These are phyloP conservation scores for Ustilaginoidea virens DNA, from an alignment of 2,329 filamentous ascomycete species.

Conservation along the genomic window DNA sequence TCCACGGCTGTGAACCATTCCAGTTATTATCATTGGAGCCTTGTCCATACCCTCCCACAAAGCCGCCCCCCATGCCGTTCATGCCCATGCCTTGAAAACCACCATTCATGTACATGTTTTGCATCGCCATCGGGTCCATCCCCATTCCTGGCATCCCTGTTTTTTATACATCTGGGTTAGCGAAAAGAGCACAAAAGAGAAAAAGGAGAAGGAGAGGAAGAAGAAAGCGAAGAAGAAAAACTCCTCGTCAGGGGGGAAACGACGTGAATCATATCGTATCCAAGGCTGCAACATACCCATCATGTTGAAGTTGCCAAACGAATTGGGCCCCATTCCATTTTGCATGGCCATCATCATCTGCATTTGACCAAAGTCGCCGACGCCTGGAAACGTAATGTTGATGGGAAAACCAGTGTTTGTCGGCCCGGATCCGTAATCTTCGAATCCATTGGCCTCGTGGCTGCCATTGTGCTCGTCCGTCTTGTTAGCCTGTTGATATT, in stretches of 20 bases:
- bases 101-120: slow-evolving; percentile 67
- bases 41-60: slow-evolving; percentile 44
- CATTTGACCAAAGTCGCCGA: slow-evolving; percentile 60
- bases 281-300: slow-evolving; percentile 95
- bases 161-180: neutral
- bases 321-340: slow-evolving; percentile 43
- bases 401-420: slow-evolving; percentile 35
- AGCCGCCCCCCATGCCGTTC: slow-evolving; percentile 57
- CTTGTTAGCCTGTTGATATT: slow-evolving; percentile 5
- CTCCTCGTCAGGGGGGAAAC: neutral
- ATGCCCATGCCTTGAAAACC: slow-evolving; percentile 66
- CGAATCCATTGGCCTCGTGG: slow-evolving; percentile 13
- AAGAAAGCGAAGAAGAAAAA: neutral
- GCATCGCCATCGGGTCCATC: slow-evolving; percentile 69
- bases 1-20: slow-evolving; percentile 71
- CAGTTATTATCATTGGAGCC: slow-evolving; percentile 67
- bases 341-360: slow-evolving; percentile 69
- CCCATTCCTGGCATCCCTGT: slow-evolving; percentile 66
- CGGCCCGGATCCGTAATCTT: slow-evolving; percentile 19
- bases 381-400: slow-evolving; percentile 41
- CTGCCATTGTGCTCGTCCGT: slow-evolving; percentile 7
- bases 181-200: too few relatives aligned
- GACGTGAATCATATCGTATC: too few relatives aligned
- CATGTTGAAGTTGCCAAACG: slow-evolving; percentile 51
- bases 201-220: too few relatives aligned